Evolutionary conservation across 2,329 filamentous ascomycete genomes (phyloP).

Genomic region (Aureobasidium lini): DNA sequence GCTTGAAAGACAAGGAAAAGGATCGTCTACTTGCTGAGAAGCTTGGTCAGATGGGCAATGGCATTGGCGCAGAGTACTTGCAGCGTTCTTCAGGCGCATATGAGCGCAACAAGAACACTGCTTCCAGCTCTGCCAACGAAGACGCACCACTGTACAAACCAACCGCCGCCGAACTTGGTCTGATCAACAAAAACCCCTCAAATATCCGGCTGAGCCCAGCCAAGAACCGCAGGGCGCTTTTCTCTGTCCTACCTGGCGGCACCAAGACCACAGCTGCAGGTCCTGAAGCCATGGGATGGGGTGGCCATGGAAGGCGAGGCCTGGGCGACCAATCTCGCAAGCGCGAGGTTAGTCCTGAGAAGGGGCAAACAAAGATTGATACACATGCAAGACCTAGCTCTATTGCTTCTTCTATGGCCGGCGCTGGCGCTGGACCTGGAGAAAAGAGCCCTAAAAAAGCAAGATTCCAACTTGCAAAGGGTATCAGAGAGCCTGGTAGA

Average conservation of each 20-base stretch:
- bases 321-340: slow-evolving; percentile 21
- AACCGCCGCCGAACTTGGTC: slow-evolving; percentile 30
- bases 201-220: slow-evolving; percentile 36
- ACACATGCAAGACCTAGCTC: background rate
- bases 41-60: slow-evolving; percentile 56
- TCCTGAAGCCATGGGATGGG: slow-evolving; percentile 39
- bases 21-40: slow-evolving; percentile 65
- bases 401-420: slow-evolving; percentile 2
- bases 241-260: slow-evolving; percentile 22
- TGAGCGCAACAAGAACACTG: slow-evolving; percentile 13
- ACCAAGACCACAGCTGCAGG: slow-evolving; percentile 25
- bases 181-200: slow-evolving; percentile 37
- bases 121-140: slow-evolving; percentile 12
- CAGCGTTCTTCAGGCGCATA: slow-evolving; percentile 23
- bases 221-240: slow-evolving; percentile 34
- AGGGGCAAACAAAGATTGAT: slow-evolving; percentile 24
- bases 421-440: slow-evolving; percentile 28
- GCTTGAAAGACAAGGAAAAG: slow-evolving; percentile 50
- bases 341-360: slow-evolving; percentile 23
- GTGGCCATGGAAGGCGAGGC: slow-evolving; percentile 36
- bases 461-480: slow-evolving; percentile 40
- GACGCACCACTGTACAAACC: slow-evolving; percentile 19
- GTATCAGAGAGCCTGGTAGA: slow-evolving; percentile 42
- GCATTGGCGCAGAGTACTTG: slow-evolving; percentile 67
- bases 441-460: slow-evolving; percentile 33